phyloP scores from a whole-genome alignment of 768 basidiomycete species.

The Agrocybe pediades region DNA sequence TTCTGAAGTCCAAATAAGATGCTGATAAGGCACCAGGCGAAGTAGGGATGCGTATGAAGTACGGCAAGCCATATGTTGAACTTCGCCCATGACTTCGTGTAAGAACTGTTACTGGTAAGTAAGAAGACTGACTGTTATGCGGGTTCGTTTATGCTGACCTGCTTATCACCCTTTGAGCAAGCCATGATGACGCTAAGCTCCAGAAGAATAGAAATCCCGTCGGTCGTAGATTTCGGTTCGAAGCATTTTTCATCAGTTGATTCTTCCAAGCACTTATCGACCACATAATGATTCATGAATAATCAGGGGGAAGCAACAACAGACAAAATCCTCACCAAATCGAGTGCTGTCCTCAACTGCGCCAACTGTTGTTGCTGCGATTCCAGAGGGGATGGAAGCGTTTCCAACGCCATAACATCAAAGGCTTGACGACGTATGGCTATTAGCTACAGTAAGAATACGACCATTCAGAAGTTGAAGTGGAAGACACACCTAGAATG shows the following conservation, averaged over 20 bases:
- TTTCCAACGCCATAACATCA: constrained; percentile 39
- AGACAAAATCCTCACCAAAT: too few species aligned
- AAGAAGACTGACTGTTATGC: neutral
- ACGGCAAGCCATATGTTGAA: constrained; percentile 41
- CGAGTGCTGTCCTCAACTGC: constrained; percentile 15
- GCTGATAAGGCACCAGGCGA: constrained; percentile 55
- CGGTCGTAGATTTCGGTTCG: neutral
- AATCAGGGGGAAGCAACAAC: too few species aligned
- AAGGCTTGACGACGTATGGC: constrained; percentile 43
- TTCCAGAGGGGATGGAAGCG: constrained; percentile 24
- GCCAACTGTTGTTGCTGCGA: constrained; percentile 14
- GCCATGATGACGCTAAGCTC: constrained; percentile 28
- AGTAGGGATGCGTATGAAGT: constrained; percentile 34
- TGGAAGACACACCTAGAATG: constrained; percentile 14
- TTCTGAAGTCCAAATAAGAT: constrained; percentile 53
- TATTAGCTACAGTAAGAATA: constrained; percentile 17
- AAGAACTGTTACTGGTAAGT: constrained; percentile 4
- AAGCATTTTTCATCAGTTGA: constrained; percentile 11
- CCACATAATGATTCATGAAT: too few species aligned
- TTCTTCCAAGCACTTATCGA: too few species aligned
- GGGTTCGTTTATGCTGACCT: neutral
- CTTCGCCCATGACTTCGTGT: constrained; percentile 23
- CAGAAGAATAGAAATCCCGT: constrained; percentile 24
- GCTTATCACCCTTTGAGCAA: neutral
- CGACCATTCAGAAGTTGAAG: neutral